These are phyloP conservation scores for Panicum hallii DNA, from an alignment of 202 grass and related monocot species.

Conservation along the genomic window DNA sequence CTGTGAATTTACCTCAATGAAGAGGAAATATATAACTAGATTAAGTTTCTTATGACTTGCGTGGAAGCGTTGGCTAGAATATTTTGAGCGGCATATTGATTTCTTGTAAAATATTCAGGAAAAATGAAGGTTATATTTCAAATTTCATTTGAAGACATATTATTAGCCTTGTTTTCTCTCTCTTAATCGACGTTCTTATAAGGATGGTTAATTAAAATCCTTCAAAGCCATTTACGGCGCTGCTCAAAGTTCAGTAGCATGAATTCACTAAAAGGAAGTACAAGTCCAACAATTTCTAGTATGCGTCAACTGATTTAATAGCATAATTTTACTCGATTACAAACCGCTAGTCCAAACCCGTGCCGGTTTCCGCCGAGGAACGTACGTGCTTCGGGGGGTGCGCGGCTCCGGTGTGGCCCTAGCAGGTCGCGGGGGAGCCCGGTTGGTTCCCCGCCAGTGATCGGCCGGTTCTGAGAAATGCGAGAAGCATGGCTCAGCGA, in stretches of 20 bases:
- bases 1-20: neutral
- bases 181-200: neutral
- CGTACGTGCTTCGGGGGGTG: neutral
- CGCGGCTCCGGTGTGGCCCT: neutral
- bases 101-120: neutral
- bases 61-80: neutral
- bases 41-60: neutral
- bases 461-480: slow-evolving; percentile 26
- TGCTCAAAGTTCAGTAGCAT: neutral
- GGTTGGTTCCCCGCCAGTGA: neutral
- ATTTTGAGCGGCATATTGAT: too few species aligned
- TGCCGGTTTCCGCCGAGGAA: too few species aligned
- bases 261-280: neutral
- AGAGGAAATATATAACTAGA: neutral
- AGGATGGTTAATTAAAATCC: neutral
- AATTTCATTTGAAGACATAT: neutral
- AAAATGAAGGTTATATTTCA: neutral
- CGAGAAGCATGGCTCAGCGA: slow-evolving; percentile 37
- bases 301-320: neutral
- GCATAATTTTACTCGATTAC: neutral
- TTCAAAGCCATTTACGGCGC: too few species aligned
- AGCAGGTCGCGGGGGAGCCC: neutral
- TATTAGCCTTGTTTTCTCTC: neutral
- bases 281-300: neutral
- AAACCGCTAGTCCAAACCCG: too few species aligned